Evolutionary conservation across 192 early-diverging fungal species (phyloP), one percentile per base, ranked within the genome.

Genomic region (Entomortierella lignicola): DNA sequence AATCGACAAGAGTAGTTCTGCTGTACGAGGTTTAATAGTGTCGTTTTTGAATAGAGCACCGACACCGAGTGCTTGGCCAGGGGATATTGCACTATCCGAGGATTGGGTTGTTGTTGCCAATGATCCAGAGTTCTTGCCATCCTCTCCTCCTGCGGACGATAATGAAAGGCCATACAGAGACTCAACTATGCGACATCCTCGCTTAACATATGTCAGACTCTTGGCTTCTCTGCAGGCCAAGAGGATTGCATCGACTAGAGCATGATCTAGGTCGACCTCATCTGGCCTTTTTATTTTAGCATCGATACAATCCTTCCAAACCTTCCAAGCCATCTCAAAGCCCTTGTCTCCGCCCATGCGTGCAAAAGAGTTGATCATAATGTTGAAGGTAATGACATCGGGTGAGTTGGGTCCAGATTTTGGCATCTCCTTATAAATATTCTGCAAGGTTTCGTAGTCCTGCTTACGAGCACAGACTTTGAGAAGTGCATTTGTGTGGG

Each of bases 401-500:
- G 82, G 75, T 2, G 62, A 32, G 17, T 60, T 72, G 30, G 60
- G 50, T 18, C 73, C 73, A 0, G 44, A 31, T 12, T 68, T 64
- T 12, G 72, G 69, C 61, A 83, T 74, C 2, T 25, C 26, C 1
- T 61, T 37, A 30, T 80, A 83, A 32, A 66, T 58, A 13, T 71
- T 18, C 27, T 44, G 21, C 10, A 80, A 39, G 3, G 66, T 30
- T 31, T 51, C 42, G 39, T 74, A 66, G 21, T 83, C 71, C 2
- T 37, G 43, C 21, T 63, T 55, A 25, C 71, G 66, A 32, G 59
- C 57, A 43, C 82, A 83, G 17, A 83, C 75, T 67, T 83, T 83
- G n/a, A 83, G 67, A 2, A 83, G 55, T 1, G 82, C 70, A 15
- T 83, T 83, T 3, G 61, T 73, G n/a, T 83, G 82, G 21, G 54